A percentile compares a stretch with the other conserved stretches of the same genome.
Evolutionary conservation across 2,329 filamentous ascomycete species (phyloP).

Genomic region (Verticillium dahliae): DNA sequence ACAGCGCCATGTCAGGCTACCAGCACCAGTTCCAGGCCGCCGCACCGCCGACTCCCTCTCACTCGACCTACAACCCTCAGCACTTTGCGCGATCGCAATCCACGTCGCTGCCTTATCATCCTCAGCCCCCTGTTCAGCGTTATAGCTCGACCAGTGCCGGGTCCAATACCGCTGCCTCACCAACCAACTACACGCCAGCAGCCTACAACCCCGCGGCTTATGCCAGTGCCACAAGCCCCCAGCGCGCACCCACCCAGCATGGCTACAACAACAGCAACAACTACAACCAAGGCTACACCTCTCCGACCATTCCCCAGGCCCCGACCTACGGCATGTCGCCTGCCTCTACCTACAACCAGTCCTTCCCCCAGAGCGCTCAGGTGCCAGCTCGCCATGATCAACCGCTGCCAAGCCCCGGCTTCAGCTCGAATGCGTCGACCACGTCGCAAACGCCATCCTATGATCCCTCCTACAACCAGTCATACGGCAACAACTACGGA

Average conservation of each 20-base stretch:
- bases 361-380: slow-evolving; percentile 5
- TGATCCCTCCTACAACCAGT: slow-evolving; percentile 22
- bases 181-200: slow-evolving; percentile 41
- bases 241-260: slow-evolving; percentile 44
- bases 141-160: slow-evolving; percentile 29
- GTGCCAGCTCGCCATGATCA: slow-evolving; percentile 1
- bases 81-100: slow-evolving; percentile 52
- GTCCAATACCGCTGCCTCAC: slow-evolving; percentile 24
- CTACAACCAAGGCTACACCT: slow-evolving; percentile 35
- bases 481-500: slow-evolving; percentile 18
- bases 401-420: slow-evolving; percentile 9
- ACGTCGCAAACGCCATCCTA: slow-evolving; percentile 22
- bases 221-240: slow-evolving; percentile 38
- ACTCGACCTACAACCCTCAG: slow-evolving; percentile 64
- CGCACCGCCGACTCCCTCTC: slow-evolving; percentile 37
- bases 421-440: slow-evolving; percentile 25
- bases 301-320: slow-evolving; percentile 27
- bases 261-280: slow-evolving; percentile 29
- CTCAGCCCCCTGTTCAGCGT: slow-evolving; percentile 28
- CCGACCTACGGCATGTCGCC: slow-evolving; percentile 29
- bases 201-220: slow-evolving; percentile 57
- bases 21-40: slow-evolving; percentile 44
- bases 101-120: slow-evolving; percentile 42
- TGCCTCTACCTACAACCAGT: slow-evolving; percentile 21
- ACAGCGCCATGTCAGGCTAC: slow-evolving; percentile 42